Percentiles rank a stretch among this genome's conserved stretches.
Conservation (phyloP, 768 basidiomycete genomes). For the Mycena capillaripes region DNA sequence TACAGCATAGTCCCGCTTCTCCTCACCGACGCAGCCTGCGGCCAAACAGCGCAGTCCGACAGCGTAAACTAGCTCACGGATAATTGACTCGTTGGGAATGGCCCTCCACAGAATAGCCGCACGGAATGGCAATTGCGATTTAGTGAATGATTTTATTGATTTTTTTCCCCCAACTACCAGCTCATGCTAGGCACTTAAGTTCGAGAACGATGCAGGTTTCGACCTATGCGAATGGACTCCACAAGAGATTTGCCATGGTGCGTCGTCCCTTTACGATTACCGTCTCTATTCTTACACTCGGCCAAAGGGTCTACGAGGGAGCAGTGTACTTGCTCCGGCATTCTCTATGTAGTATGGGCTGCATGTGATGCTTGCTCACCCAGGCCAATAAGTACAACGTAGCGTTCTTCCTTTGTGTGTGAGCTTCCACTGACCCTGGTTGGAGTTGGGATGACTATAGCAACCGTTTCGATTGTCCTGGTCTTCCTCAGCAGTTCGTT, state of each 20-base stretch:
- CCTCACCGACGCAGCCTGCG: no score
- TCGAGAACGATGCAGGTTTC: background rate
- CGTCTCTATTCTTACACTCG: background rate
- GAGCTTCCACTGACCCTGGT: background rate
- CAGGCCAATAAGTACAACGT: background rate
- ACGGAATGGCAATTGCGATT: background rate
- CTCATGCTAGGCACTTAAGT: background rate
- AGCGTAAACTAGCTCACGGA: no score
- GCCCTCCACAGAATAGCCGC: background rate
- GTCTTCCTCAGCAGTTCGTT: background rate
- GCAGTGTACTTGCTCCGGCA: background rate
- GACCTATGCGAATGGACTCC: background rate
- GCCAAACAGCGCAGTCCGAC: no score
- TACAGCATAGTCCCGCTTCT: no score
- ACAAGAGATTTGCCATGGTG: background rate
- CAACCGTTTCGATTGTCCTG: background rate
- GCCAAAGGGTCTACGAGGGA: background rate
- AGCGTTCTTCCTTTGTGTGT: background rate
- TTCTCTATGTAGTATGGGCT: conserved; percentile 1
- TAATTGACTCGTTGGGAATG: no score
- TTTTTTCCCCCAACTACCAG: background rate
- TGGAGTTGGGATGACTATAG: background rate
- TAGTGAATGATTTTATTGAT: background rate
- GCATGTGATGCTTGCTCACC: background rate
- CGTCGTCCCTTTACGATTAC: background rate